Base-by-base conservation (phyloP, 2,329 filamentous ascomycete species). In the Didymella exigua region DNA sequence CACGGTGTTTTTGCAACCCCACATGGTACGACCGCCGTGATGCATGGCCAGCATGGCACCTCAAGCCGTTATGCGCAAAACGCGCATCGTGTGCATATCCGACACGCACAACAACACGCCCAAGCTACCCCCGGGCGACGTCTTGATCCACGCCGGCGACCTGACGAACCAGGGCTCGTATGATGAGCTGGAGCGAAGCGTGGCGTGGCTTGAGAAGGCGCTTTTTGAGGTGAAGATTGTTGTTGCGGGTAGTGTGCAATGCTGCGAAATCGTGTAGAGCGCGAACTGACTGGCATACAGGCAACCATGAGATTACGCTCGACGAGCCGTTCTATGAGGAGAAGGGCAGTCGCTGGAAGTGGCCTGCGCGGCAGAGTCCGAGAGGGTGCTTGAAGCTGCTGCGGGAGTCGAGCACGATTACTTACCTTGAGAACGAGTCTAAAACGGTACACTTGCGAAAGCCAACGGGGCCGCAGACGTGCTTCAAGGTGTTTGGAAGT, bases 71-170 rank as follows among this genome's bases (percentile, higher is more conserved):
- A 50, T 8, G 48, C 47, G 53, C 46, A 74, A 67, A 51, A 86
- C 88, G 5, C 83, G 89, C 56, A 82, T 92, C 53, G 87, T 92
- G 47, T 91, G 88, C 75, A 82, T 92, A 51, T 89, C 89, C 4
- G 89, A 93, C 74, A 92, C 89, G 2, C 89, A 92, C 74, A 90
- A 90, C 69, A 81, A 81, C 50, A 77, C 77, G 4, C 82, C 82
- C 13, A 87, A 84, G 63, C 80, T 91, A 1, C 89, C 89, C 0
- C 81, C 81, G 19, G 89, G 89, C 34, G 88, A 93, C 69, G 84
- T 93, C 8, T 79, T 93, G 29, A 86, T 92, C 44, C 89, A 91
- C 68, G 89, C 89, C 1, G 89, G 89, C 6, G 89, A 93, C 69
- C 74, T 93, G 61, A 90, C 89, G 3, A 91, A 91, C 69, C 85